Percentiles rank a stretch among this genome's conserved stretches.
These are phyloP conservation scores for Ramularia endophylla DNA, from an alignment of 2,329 filamentous ascomycete species.

Conservation along the genomic window DNA sequence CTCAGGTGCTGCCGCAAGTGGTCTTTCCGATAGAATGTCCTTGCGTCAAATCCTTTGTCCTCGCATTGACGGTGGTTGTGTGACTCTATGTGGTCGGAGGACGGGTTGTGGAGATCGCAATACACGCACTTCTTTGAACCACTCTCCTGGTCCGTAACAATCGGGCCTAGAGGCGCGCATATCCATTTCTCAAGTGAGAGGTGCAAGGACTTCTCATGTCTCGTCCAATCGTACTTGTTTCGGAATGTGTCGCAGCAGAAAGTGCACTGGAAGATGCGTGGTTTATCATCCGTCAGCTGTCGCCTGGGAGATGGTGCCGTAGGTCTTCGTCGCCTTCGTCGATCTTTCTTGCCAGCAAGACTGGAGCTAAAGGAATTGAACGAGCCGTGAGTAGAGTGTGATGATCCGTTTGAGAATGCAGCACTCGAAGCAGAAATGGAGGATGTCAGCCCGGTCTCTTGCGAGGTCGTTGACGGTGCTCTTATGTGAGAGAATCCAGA, in stretches of 20 bases:
- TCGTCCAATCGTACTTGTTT: constrained; percentile 55
- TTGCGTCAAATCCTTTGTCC: constrained; percentile 58
- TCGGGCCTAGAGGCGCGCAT: constrained; percentile 53
- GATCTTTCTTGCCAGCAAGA: constrained; percentile 51
- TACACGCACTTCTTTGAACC: constrained; percentile 55
- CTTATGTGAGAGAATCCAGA: constrained; percentile 45
- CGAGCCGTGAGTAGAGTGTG: constrained; percentile 49
- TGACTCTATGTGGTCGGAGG: constrained; percentile 50
- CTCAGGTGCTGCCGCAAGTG: constrained; percentile 57
- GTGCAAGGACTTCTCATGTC: constrained; percentile 62
- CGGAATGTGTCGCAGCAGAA: constrained; percentile 53
- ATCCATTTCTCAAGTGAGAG: constrained; percentile 60
- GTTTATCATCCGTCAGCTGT: constrained; percentile 29
- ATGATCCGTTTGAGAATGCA: constrained; percentile 52
- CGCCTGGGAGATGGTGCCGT: constrained; percentile 19
- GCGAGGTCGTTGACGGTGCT: constrained; percentile 48
- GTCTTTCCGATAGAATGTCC: constrained; percentile 59
- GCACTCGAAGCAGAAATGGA: constrained; percentile 36
- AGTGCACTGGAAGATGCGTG: constrained; percentile 52
- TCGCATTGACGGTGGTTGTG: constrained; percentile 60
- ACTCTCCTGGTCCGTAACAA: constrained; percentile 52
- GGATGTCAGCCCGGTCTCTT: constrained; percentile 28
- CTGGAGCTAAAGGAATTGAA: constrained; percentile 45
- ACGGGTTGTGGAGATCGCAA: constrained; percentile 50
- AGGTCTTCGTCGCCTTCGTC: constrained; percentile 44